Base-by-base conservation (phyloP, 106 monocot genomes). In the Dendrobium officinale region DNA sequence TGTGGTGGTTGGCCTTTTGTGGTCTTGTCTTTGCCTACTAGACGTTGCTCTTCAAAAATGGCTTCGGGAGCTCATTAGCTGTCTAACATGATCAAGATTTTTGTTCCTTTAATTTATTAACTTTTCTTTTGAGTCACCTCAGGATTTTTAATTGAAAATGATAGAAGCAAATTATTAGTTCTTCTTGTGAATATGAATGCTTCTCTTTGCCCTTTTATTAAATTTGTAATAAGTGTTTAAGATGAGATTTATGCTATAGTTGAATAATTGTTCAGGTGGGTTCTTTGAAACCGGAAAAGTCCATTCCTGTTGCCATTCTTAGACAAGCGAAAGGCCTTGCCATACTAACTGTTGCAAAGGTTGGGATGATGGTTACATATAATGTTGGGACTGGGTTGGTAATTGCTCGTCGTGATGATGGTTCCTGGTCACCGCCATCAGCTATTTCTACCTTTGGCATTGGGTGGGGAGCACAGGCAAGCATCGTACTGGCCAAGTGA, bases 381-480 rank as follows among this genome's bases (percentile, higher is more conserved):
- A 83, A 83, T 78, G 45, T 83, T 73, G 83, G 78, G 41, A 83
- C 83, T 55, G 83, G 83, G 75, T 59, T 97, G 67, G 94, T 97
- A 22, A 56, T 97, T 79, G 89, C 96, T 78, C 94, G 90, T 61
- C 90, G 90, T 82, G 89, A 87, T 17, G 96, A 97, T 84, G 96
- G 94, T 75, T 92, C 94, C 6, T 97, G 96, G 96, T 97, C 96
- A 66, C 87, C 96, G 73, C 96, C 96, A 18, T 97, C 94, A 79
- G 96, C 96, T 6, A 87, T 97, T 84, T 89, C 96, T 56, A 80
- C 96, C 27, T 89, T 90, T 78, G 96, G 96, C 70, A 54, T 92
- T 86, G 94, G 96, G 80, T 97, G 94, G 94, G 96, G 96, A 67
- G 89, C 92, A 81, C 96, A 97, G 92, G 96, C 94, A 31, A 79